phyloP scores from a whole-genome alignment of 2,329 filamentous ascomycete genomes.

The Fusarium verrucosum region DNA sequence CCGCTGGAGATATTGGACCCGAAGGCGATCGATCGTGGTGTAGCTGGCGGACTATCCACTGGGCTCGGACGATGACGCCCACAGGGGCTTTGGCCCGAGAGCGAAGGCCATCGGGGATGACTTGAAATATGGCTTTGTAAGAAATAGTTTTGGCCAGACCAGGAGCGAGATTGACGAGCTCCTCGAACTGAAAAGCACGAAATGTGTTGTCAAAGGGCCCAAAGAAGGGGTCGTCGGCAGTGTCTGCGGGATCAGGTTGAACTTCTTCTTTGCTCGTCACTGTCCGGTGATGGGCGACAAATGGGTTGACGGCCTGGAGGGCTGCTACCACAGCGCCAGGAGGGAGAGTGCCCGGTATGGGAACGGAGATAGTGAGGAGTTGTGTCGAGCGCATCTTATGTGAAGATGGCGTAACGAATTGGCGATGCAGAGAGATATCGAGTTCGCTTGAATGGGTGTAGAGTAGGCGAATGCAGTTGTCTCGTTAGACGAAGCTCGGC shows the following conservation, averaged over 20 bases:
- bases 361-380: slow-evolving; percentile 52
- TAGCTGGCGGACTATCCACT: slow-evolving; percentile 46
- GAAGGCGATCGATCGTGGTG: slow-evolving; percentile 19
- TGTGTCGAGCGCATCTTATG: slow-evolving; percentile 46
- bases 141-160: slow-evolving; percentile 53
- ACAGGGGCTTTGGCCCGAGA: slow-evolving; percentile 55
- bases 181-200: slow-evolving; percentile 47
- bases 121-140: slow-evolving; percentile 57
- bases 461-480: background rate
- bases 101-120: slow-evolving; percentile 53
- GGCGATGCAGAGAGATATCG: background rate
- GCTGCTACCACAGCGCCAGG: slow-evolving; percentile 51
- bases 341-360: slow-evolving; percentile 53
- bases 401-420: background rate
- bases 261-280: slow-evolving; percentile 50
- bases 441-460: background rate
- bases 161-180: slow-evolving; percentile 51
- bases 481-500: slow-evolving; percentile 1
- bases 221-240: slow-evolving; percentile 56
- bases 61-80: slow-evolving; percentile 55
- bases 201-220: slow-evolving; percentile 50
- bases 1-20: slow-evolving; percentile 38
- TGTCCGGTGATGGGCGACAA: slow-evolving; percentile 54
- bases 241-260: slow-evolving; percentile 45
- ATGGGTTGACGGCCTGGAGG: slow-evolving; percentile 53